Conservation (phyloP, 345 rosid species). For the Euphorbia lathyris region DNA sequence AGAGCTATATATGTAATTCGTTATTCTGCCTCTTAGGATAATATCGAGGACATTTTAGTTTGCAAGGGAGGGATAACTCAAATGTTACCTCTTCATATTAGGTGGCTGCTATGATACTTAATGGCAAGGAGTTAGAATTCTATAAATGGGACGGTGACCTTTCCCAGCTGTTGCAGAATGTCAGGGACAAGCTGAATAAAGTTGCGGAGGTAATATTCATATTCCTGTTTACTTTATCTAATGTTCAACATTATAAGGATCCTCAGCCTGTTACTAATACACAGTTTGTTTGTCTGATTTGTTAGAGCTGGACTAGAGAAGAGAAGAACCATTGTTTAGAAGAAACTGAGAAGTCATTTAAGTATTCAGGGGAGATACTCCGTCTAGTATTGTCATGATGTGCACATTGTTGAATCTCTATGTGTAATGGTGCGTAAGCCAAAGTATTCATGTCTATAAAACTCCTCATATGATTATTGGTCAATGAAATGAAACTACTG, state of each 20-base stretch:
- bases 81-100: slow-evolving; percentile 14
- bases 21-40: neutral
- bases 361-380: slow-evolving; percentile 83
- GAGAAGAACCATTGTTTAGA: slow-evolving; percentile 91
- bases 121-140: slow-evolving; percentile 64
- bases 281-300: slow-evolving; percentile 7
- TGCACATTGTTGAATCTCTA: neutral
- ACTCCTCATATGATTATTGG: neutral
- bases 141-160: slow-evolving; percentile 94
- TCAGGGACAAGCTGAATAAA: slow-evolving; percentile 71
- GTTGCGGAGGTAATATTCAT: slow-evolving; percentile 54
- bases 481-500: neutral
- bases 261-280: neutral
- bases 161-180: slow-evolving; percentile 66
- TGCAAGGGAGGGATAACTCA: neutral
- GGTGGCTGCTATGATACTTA: slow-evolving; percentile 72
- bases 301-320: slow-evolving; percentile 80
- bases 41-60: slow-evolving; percentile 4
- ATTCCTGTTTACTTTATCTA: neutral
- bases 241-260: neutral
- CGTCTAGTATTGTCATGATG: slow-evolving; percentile 68
- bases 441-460: neutral
- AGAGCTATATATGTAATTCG: neutral
- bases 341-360: slow-evolving; percentile 93
- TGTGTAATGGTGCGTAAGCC: slow-evolving; percentile 18